Percentiles rank a stretch among this genome's conserved stretches.
Conservation (phyloP, 2,329 filamentous ascomycete genomes). For the Trichophaea hybrida region DNA sequence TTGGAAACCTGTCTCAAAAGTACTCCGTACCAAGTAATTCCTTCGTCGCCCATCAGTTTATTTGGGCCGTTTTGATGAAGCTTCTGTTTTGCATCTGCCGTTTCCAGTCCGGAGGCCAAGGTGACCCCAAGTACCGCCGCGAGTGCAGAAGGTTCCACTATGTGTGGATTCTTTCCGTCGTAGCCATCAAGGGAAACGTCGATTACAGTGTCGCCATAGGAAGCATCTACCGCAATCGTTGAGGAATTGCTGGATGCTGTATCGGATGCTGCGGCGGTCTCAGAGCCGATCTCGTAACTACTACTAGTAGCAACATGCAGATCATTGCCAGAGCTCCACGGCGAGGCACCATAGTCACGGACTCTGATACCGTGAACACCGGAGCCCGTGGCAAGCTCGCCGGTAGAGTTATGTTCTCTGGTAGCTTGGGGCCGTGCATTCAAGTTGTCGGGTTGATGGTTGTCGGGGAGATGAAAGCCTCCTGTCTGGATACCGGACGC, state of each 20-base stretch:
- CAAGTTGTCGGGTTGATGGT: neutral
- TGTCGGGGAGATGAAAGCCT: slow-evolving; percentile 11
- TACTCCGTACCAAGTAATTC: slow-evolving; percentile 59
- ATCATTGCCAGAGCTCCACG: neutral
- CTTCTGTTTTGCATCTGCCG: slow-evolving; percentile 48
- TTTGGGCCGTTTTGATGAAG: slow-evolving; percentile 54
- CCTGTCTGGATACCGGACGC: slow-evolving; percentile 12
- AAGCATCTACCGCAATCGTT: slow-evolving; percentile 15
- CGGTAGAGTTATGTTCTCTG: neutral
- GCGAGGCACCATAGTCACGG: neutral
- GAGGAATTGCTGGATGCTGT: slow-evolving; percentile 5
- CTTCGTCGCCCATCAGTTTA: slow-evolving; percentile 55
- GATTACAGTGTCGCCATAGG: slow-evolving; percentile 5
- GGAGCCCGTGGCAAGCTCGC: neutral
- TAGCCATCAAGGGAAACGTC: slow-evolving; percentile 13
- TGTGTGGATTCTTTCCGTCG: slow-evolving; percentile 17
- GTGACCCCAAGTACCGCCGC: slow-evolving; percentile 33
- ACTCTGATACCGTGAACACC: neutral
- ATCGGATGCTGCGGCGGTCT: neutral
- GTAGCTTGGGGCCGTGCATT: neutral
- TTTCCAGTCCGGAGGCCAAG: slow-evolving; percentile 46
- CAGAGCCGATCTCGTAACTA: neutral
- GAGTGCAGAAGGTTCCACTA: slow-evolving; percentile 11
- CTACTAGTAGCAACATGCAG: neutral
- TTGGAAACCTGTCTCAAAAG: slow-evolving; percentile 64